A percentile compares a stretch with the other conserved stretches of the same genome.
These are phyloP conservation scores for Monocercomonoides exilis DNA, from an alignment of 78 protist genomes.

Conservation along the genomic window DNA sequence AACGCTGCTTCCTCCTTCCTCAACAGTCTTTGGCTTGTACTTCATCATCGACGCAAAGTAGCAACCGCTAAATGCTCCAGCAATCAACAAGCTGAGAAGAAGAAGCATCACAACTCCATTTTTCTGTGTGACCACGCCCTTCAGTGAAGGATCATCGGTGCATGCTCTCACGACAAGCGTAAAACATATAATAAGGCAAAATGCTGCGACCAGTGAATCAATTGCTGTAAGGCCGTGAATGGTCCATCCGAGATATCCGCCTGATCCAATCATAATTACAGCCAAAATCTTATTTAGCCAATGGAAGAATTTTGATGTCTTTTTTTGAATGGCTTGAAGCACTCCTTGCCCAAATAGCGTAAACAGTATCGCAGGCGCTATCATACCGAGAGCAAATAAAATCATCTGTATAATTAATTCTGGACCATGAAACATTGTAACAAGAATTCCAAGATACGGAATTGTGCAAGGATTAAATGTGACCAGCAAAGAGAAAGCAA, in stretches of 20 bases:
- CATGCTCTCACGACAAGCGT: background rate
- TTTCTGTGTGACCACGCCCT: background rate
- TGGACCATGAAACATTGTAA: background rate
- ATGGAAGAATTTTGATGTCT: background rate
- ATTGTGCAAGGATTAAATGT: constrained; percentile 3
- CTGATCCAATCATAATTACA: background rate
- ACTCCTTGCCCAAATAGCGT: background rate
- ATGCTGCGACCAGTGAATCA: background rate
- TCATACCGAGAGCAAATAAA: background rate
- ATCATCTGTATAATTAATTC: background rate
- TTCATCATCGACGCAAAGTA: background rate
- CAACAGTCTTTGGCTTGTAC: no score
- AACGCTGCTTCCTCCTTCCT: no score
- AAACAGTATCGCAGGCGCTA: background rate
- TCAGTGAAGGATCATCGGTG: background rate
- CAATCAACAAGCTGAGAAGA: background rate
- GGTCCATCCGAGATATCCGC: background rate
- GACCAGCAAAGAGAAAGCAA: background rate
- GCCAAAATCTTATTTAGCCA: background rate
- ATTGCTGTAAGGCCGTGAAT: background rate
- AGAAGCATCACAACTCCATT: background rate
- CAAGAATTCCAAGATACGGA: background rate
- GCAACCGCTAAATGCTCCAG: background rate
- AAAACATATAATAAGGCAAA: background rate
- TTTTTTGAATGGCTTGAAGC: background rate